A percentile compares a stretch with the other conserved stretches of the same genome.
These are phyloP conservation scores for Setaria viridis DNA, from an alignment of 202 grass and related monocot genomes.

Conservation along the genomic window DNA sequence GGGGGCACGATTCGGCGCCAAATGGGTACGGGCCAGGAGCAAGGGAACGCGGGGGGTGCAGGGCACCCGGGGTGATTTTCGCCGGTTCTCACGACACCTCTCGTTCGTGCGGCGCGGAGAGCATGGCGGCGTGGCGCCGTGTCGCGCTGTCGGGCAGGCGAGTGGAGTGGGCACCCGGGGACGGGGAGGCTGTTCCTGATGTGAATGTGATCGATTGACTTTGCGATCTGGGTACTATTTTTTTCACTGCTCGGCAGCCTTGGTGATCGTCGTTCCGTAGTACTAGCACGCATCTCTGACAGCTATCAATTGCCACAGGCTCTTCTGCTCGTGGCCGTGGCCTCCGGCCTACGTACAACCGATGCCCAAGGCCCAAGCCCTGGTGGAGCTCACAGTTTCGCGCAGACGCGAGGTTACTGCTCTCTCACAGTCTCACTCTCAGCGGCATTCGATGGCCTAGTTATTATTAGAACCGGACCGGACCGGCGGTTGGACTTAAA, in stretches of 20 bases:
- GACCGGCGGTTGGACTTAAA: no score
- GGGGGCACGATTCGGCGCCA: slow-evolving; percentile 37
- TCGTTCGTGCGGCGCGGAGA: slow-evolving; percentile 18
- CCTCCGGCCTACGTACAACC: neutral
- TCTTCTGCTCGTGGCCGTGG: neutral
- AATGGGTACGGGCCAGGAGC: slow-evolving; percentile 40
- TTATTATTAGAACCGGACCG: no score
- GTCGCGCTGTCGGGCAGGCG: slow-evolving; percentile 31
- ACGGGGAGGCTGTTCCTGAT: no score
- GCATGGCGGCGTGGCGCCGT: slow-evolving; percentile 22
- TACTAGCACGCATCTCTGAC: neutral
- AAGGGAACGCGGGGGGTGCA: slow-evolving; percentile 14
- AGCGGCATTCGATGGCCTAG: no score
- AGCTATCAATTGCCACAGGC: neutral
- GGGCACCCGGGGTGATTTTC: neutral
- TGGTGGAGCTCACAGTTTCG: neutral
- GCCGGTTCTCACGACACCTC: neutral
- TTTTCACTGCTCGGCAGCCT: neutral
- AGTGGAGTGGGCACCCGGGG: neutral
- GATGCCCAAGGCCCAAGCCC: neutral
- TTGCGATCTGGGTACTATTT: neutral
- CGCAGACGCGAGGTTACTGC: neutral
- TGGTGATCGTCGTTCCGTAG: neutral
- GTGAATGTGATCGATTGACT: slow-evolving; percentile 28
- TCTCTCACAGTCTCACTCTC: no score